These are phyloP conservation scores for Metarhizium anisopliae DNA, from an alignment of 2,329 filamentous ascomycete genomes.

Conservation along the genomic window DNA sequence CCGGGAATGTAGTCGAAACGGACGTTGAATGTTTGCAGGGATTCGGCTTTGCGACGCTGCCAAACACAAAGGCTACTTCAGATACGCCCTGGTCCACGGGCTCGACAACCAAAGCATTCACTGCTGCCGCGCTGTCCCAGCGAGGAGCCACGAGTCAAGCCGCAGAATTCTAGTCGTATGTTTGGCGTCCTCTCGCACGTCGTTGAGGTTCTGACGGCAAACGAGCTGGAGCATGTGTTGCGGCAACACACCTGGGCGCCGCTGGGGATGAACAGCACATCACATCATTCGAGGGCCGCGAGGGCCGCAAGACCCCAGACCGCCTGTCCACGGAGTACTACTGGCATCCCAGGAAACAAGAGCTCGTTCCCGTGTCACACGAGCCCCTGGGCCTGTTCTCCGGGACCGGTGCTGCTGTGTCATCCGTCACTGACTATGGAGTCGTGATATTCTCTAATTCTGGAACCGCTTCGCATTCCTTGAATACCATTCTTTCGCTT, in stretches of 20 bases:
- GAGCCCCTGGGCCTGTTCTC: conserved; percentile 1
- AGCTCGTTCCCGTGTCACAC: neutral
- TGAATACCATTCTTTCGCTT: conserved; percentile 13
- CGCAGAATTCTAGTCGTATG: conserved; percentile 43
- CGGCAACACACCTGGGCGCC: conserved; percentile 33
- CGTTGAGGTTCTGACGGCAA: conserved; percentile 30
- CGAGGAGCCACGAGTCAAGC: conserved; percentile 33
- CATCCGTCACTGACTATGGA: conserved; percentile 38
- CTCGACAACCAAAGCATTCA: conserved; percentile 27
- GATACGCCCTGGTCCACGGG: neutral
- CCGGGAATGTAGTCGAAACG: too few relatives aligned
- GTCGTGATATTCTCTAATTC: conserved; percentile 30
- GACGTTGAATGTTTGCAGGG: too few relatives aligned
- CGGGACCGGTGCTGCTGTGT: conserved; percentile 33
- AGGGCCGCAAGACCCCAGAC: conserved; percentile 15
- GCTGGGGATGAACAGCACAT: conserved; percentile 37
- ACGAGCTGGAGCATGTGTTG: conserved; percentile 30
- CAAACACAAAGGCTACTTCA: neutral
- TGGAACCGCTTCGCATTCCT: conserved; percentile 26
- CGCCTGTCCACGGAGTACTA: conserved; percentile 33
- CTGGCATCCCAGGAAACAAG: conserved; percentile 14
- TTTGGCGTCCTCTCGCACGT: conserved; percentile 35
- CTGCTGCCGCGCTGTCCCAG: conserved; percentile 29
- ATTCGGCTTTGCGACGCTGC: too few relatives aligned
- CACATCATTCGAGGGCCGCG: conserved; percentile 23